Evolutionary conservation across 192 early-diverging fungal genomes (phyloP).

Genomic region (Globomyces pollinis-pini): DNA sequence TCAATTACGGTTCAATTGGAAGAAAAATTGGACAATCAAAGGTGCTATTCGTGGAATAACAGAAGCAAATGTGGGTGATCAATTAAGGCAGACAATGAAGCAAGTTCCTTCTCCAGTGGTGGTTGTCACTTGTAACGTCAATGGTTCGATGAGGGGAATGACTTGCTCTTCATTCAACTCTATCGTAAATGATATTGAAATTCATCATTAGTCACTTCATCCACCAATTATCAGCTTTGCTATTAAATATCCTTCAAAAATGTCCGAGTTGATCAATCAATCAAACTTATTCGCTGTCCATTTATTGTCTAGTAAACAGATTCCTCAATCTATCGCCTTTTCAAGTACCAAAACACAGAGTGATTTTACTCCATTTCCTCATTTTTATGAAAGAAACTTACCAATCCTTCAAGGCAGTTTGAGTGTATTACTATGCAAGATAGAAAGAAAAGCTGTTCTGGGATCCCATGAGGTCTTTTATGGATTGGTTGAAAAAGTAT

Average conservation of each 20-base stretch:
- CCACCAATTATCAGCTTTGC: conserved; percentile 58
- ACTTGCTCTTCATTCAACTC: conserved; percentile 63
- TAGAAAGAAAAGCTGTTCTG: conserved; percentile 32
- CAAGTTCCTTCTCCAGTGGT: conserved; percentile 9
- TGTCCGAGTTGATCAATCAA: conserved; percentile 27
- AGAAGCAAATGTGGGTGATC: neutral
- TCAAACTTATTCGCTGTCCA: conserved; percentile 51
- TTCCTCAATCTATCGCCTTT: conserved; percentile 47
- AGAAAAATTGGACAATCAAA: no score
- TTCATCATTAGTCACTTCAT: conserved; percentile 42
- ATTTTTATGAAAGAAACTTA: conserved; percentile 29
- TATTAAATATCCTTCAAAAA: conserved; percentile 54
- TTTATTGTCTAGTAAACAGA: conserved; percentile 47
- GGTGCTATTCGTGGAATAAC: neutral
- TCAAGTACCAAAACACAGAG: conserved; percentile 44
- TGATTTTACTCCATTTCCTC: conserved; percentile 15
- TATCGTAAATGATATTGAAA: no score
- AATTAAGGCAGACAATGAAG: conserved; percentile 5
- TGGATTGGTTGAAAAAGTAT: conserved; percentile 43
- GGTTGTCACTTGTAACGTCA: conserved; percentile 38
- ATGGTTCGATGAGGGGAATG: conserved; percentile 40
- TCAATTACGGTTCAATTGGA: no score
- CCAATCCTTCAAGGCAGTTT: conserved; percentile 50
- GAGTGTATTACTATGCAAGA: conserved; percentile 51
- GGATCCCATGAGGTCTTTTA: conserved; percentile 65